Base-by-base conservation (phyloP, 23 red algal species). In the Gracilaria vermiculophylla region DNA sequence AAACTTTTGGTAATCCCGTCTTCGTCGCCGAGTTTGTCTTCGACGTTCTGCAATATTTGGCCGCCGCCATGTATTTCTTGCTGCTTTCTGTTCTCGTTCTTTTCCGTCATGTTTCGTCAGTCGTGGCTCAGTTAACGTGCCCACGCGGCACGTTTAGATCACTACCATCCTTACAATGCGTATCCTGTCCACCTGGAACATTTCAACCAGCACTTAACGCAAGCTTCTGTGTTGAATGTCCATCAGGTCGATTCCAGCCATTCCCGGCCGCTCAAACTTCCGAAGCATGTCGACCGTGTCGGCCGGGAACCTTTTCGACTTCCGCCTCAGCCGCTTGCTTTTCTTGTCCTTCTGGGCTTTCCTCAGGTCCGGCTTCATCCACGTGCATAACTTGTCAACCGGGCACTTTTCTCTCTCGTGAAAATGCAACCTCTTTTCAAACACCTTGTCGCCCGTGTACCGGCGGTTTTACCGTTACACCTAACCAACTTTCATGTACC, bases 181-280 rank as follows among this genome's bases (percentile, higher is more conserved):
- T 73, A 24, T 28, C 67, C 44, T 73, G 67, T 73, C 67, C 67
- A 10, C 67, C 67, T 0, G 67, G 67, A 7, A 73, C 67, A 3
- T 73, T 73, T 24, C 67, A 73, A 14, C 23, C 28, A 36, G 13
- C 67, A 1, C 10, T 73, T 1, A 73, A 73, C 67, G 67, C 67
- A 45, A 28, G 10, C 24, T 24, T 47, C 67, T 73, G 67, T 20
- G 0, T 19, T 20, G 21, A 42, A 48, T 73, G 67, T 28, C 67
- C 67, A 28, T n/a, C 67, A 24, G 67, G 67, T 47, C 36, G 67
- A 25, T 73, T 73, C 40, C 67, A 73, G 67, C 67, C 67, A 23
- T 73, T 48, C 42, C 47, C 42, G 23, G 67, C 39, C 14, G 67
- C 67, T 7, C 39, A 73, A 34, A 73, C 67, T 9, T 5, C 39